These are phyloP conservation scores for Chlorella sp. DNA, from an alignment of 139 green algal species.

Conservation along the genomic window DNA sequence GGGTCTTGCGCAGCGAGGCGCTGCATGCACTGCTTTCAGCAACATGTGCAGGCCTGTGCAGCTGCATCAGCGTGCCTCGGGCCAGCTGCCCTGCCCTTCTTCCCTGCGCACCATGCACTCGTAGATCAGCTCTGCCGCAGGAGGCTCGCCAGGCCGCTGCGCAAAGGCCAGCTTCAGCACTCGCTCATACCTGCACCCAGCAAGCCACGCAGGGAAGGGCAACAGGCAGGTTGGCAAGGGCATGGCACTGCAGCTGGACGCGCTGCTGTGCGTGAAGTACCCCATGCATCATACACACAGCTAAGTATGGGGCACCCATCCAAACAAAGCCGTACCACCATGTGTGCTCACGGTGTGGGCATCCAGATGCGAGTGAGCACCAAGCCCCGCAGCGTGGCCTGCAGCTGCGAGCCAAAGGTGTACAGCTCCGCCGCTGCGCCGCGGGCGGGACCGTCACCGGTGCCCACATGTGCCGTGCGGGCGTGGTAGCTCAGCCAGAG, in stretches of 20 bases:
- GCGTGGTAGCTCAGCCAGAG: constrained; percentile 83
- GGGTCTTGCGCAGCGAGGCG: too few species aligned
- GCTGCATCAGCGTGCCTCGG: too few species aligned
- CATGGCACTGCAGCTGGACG: too few species aligned
- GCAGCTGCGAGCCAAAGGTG: constrained; percentile 53
- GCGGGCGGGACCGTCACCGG: constrained; percentile 36
- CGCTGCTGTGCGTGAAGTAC: too few species aligned
- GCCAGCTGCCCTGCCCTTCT: too few species aligned
- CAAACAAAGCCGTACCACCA: too few species aligned
- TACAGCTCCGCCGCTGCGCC: constrained; percentile 51
- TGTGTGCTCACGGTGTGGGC: constrained; percentile 45
- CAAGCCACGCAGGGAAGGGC: too few species aligned
- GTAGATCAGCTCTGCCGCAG: constrained; percentile 57
- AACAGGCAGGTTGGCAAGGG: too few species aligned
- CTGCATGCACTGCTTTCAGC: too few species aligned
- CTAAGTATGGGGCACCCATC: too few species aligned
- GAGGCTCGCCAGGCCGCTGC: constrained; percentile 52
- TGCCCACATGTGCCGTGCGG: constrained; percentile 45
- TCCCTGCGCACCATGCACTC: constrained; percentile 69
- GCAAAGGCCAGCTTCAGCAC: constrained; percentile 74
- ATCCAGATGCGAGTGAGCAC: constrained; percentile 65
- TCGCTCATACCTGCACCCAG: constrained; percentile 69
- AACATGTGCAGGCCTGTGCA: too few species aligned
- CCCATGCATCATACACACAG: too few species aligned
- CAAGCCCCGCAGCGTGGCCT: constrained; percentile 55